Conservation (phyloP, 2,329 filamentous ascomycete species). For the Elsinoe fawcettii region DNA sequence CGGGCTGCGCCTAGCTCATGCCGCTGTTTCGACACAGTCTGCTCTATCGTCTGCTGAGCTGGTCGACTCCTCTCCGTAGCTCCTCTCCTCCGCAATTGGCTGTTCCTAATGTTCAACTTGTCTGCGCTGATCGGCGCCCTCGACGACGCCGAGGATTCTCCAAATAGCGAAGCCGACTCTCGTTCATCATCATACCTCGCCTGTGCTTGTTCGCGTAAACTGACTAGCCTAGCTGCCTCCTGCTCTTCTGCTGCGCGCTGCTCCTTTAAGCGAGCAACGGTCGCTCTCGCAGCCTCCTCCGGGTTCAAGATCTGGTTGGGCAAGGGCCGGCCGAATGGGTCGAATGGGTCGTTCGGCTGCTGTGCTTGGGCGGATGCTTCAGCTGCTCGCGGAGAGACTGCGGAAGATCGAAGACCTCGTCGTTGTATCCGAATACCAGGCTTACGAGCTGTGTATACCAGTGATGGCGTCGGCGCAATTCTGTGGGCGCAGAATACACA, state of each 20-base stretch:
- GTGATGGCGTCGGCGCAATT: neutral
- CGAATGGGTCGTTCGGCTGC: neutral
- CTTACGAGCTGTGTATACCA: neutral
- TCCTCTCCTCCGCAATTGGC: too few species aligned
- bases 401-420: neutral
- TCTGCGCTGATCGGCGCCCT: neutral
- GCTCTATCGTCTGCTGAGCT: too few species aligned
- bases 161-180: neutral
- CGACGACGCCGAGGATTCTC: neutral
- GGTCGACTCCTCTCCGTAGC: too few species aligned
- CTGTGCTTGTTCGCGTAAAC: neutral
- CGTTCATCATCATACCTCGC: neutral
- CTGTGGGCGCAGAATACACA: conserved; percentile 4
- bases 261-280: neutral
- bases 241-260: neutral
- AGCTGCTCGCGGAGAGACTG: conserved; percentile 1
- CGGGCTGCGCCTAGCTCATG: too few species aligned
- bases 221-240: neutral
- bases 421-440: neutral
- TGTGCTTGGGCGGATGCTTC: neutral
- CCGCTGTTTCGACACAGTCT: too few species aligned
- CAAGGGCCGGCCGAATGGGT: neutral
- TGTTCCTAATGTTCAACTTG: too few species aligned
- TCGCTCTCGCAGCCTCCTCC: neutral
- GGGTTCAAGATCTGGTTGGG: neutral